These are phyloP conservation scores for Acanthamoeba sp. DNA, from an alignment of 208 protist genomes.

Conservation along the genomic window DNA sequence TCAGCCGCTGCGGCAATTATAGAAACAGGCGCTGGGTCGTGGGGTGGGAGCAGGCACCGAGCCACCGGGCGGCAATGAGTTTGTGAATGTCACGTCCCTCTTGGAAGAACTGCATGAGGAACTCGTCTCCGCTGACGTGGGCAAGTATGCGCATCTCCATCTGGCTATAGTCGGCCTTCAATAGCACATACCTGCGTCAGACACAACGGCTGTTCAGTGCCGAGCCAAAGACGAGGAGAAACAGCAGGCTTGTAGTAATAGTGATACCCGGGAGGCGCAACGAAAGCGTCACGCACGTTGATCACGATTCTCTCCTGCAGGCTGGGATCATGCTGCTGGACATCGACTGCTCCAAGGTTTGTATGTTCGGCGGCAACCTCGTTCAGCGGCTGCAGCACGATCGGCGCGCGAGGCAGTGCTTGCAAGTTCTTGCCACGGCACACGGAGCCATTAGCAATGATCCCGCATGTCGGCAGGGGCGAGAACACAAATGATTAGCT, in stretches of 20 bases:
- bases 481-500: not conserved
- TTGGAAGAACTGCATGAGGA: slow-evolving; percentile 58
- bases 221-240: not conserved
- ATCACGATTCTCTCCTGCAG: not conserved
- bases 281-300: slow-evolving; percentile 71
- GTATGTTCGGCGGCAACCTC: not conserved
- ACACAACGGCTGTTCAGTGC: not conserved
- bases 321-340: not conserved
- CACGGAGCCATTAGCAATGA: not conserved
- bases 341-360: not conserved
- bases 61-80: slow-evolving; percentile 58
- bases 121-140: slow-evolving; percentile 44
- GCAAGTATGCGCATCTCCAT: slow-evolving; percentile 76
- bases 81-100: slow-evolving; percentile 59
- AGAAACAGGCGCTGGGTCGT: too few relatives aligned
- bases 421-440: slow-evolving; percentile 15
- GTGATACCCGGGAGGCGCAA: not conserved
- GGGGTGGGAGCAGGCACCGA: not conserved
- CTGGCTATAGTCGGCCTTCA: slow-evolving; percentile 69
- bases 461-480: not conserved
- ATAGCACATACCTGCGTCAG: not conserved
- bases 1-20: too few relatives aligned
- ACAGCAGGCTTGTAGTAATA: not conserved
- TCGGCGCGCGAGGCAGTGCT: slow-evolving; percentile 6
- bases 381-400: slow-evolving; percentile 2